Conservation (phyloP, 129 eudicot species). For the Artemisia argyi region DNA sequence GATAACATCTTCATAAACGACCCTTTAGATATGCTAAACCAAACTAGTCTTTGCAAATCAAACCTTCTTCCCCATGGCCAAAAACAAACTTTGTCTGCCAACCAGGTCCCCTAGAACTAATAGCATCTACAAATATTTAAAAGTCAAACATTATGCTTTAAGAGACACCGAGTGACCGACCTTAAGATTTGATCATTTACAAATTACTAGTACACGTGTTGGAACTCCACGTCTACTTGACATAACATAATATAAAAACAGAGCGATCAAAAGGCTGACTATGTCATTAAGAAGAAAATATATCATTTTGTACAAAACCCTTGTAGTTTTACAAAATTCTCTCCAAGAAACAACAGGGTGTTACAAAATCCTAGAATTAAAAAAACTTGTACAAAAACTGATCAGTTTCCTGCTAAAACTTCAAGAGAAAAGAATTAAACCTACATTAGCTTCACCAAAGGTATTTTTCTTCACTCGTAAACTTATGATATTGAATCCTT, state of each 20-base stretch:
- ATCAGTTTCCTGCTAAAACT: background rate
- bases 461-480: background rate
- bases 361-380: constrained; percentile 8
- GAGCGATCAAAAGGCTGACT: background rate
- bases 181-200: too few species aligned
- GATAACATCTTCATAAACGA: too few species aligned
- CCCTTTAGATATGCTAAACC: too few species aligned
- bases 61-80: too few species aligned
- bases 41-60: too few species aligned
- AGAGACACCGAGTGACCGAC: too few species aligned
- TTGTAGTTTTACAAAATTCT: background rate
- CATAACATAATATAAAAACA: background rate
- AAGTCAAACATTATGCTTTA: too few species aligned
- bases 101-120: too few species aligned
- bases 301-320: background rate
- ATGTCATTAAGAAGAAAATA: background rate
- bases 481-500: constrained; percentile 7
- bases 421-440: background rate
- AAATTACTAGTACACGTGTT: background rate
- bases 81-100: too few species aligned
- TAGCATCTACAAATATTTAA: too few species aligned
- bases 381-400: constrained; percentile 18
- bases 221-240: background rate
- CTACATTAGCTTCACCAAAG: background rate
- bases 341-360: background rate